These are phyloP conservation scores for Glebionis coronaria DNA, from an alignment of 129 eudicot genomes.

Conservation along the genomic window DNA sequence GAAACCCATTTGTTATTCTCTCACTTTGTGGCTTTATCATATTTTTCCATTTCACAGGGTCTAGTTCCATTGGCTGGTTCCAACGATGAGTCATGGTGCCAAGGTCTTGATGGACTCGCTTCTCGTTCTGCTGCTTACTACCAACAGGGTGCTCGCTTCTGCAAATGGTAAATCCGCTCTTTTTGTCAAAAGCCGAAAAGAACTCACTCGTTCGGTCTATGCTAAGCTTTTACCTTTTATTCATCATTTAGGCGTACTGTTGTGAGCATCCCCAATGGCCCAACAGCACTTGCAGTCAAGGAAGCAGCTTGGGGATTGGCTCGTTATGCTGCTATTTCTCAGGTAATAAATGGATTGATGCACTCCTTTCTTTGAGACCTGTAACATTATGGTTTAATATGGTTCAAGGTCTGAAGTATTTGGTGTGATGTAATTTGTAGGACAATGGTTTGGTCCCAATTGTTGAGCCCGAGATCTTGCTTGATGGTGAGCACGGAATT, in stretches of 20 bases:
- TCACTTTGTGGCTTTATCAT: background rate
- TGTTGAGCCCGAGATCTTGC: constrained; percentile 71
- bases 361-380: background rate
- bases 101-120: constrained; percentile 93
- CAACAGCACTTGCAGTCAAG: constrained; percentile 82
- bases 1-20: background rate
- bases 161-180: constrained; percentile 51
- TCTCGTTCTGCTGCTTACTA: constrained; percentile 86
- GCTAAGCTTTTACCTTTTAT: background rate
- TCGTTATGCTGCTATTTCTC: constrained; percentile 85
- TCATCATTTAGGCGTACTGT: constrained; percentile 65
- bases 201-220: background rate
- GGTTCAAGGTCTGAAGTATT: constrained; percentile 19
- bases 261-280: constrained; percentile 92
- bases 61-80: constrained; percentile 81
- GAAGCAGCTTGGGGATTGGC: constrained; percentile 96
- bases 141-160: constrained; percentile 85
- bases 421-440: constrained; percentile 33
- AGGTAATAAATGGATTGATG: constrained; percentile 35
- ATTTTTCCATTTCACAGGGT: constrained; percentile 42
- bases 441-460: constrained; percentile 80
- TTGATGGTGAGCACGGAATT: constrained; percentile 72
- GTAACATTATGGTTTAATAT: constrained; percentile 10
- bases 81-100: constrained; percentile 87
- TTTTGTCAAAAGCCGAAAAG: background rate